These are phyloP conservation scores for Xylariaceae sp. DNA, from an alignment of 2,329 filamentous ascomycete species.

Conservation along the genomic window DNA sequence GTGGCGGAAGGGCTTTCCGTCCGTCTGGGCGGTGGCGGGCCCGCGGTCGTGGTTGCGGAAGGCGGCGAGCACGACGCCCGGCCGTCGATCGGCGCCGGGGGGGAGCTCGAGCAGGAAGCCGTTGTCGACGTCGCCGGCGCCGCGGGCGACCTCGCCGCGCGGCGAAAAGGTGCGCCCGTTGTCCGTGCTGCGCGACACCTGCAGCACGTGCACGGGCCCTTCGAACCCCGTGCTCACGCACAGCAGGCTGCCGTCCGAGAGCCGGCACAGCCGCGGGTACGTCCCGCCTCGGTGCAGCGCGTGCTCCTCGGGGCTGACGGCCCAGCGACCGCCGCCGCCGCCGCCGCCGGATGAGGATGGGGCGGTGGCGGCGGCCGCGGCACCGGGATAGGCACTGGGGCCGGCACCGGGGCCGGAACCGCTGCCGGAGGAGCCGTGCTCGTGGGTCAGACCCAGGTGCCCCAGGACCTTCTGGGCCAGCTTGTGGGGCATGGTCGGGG, in stretches of 20 bases:
- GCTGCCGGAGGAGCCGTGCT: neutral
- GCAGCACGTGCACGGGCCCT: conserved; percentile 29
- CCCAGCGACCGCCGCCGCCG: conserved; percentile 7
- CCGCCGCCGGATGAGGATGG: neutral
- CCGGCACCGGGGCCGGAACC: too few species aligned
- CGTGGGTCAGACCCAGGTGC: neutral
- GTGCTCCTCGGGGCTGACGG: conserved; percentile 33
- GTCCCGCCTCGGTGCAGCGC: conserved; percentile 32
- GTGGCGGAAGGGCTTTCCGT: conserved; percentile 25
- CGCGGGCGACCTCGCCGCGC: conserved; percentile 35
- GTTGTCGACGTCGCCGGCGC: conserved; percentile 38
- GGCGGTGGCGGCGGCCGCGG: too few species aligned
- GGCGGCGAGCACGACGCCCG: conserved; percentile 34
- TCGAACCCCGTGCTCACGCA: conserved; percentile 35
- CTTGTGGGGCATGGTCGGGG: neutral
- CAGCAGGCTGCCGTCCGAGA: conserved; percentile 37
- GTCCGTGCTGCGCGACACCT: conserved; percentile 36
- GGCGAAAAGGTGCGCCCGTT: conserved; percentile 32
- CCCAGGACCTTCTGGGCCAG: neutral
- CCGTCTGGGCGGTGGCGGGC: too few species aligned
- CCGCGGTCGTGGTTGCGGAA: conserved; percentile 39
- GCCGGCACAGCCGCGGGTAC: conserved; percentile 38
- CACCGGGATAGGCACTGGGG: too few species aligned
- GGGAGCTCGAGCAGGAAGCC: conserved; percentile 36
- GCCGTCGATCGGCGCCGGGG: conserved; percentile 5